Percentiles rank a stretch among this genome's conserved stretches.
Conservation (phyloP, 257 asterid species). For the Fraxinus anomala region DNA sequence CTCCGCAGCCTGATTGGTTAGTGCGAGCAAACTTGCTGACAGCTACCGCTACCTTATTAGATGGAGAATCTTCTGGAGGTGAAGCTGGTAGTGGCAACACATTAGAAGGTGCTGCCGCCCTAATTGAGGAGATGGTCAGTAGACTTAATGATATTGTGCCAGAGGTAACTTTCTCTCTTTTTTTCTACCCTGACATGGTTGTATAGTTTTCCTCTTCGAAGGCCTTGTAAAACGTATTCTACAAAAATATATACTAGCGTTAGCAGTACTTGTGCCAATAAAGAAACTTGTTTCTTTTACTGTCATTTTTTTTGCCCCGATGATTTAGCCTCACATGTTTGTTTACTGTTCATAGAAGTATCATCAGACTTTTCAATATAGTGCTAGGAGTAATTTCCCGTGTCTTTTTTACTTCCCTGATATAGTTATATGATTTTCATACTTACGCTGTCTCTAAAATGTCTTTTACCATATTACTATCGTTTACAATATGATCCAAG, state of each 20-base stretch:
- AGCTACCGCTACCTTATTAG: slow-evolving; percentile 69
- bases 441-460: neutral
- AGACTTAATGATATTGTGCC: slow-evolving; percentile 73
- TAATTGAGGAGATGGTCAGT: slow-evolving; percentile 54
- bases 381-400: slow-evolving; percentile 65
- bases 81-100: slow-evolving; percentile 36
- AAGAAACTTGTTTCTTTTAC: neutral
- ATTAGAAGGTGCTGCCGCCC: slow-evolving; percentile 43
- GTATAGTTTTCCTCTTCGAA: neutral
- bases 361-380: slow-evolving; percentile 57
- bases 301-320: neutral
- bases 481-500: neutral
- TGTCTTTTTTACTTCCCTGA: neutral
- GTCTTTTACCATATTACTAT: neutral
- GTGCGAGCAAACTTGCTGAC: slow-evolving; percentile 62
- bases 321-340: neutral
- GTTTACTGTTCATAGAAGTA: neutral
- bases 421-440: neutral
- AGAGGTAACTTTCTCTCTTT: slow-evolving; percentile 49
- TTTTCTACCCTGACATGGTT: neutral
- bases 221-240: neutral
- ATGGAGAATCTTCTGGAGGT: slow-evolving; percentile 67
- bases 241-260: neutral
- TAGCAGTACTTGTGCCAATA: neutral
- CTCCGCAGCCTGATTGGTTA: slow-evolving; percentile 90